Evolutionary conservation across 2,329 filamentous ascomycete genomes (phyloP), one percentile per base, ranked within the genome.

Genomic region (Penicillium sclerotiorum): DNA sequence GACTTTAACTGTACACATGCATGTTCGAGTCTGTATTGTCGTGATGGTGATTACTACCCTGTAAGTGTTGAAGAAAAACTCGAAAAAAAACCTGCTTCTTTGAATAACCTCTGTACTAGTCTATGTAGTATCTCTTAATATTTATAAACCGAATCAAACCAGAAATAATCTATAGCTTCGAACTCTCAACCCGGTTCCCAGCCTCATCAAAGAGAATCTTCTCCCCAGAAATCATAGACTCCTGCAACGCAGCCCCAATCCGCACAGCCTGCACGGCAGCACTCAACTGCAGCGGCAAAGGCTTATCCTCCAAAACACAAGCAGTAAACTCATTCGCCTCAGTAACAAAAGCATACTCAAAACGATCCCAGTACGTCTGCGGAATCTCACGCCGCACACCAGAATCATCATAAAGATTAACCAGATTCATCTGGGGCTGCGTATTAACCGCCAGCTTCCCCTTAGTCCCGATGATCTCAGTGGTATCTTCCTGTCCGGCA

Each of bases 311-410:
- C 49, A 88, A 64, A 45, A 81, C 80, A 22, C 73, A 75, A 8
- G 77, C 79, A 0, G 82, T 82, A 57, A 87, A 88, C 70, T 87
- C 83, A 50, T 84, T 81, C 4, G 81, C 80, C 71, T 88, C 84
- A 1, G 74, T 80, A 17, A 85, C 80, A 62, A 88, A 88, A 0
- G 85, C 84, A 37, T 81, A 72, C 64, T 83, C 76, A 59, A 88
- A 88, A 1, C 84, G 73, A 42, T 81, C 84, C 63, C 84, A 88
- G 66, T 87, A 88, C 55, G 81, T 76, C 53, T 77, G 74, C 0
- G 83, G 82, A 18, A 87, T 80, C 68, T 87, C 82, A 18, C 81
- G 74, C 3, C 79, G 71, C 25, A 88, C 73, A 2, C 84, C 83
- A 0, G 61, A 70, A 0, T 74, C 51, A 57, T 84, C 76, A 62